phyloP scores from a whole-genome alignment of 192 early-diverging fungal species.

The Coemansia sp. region DNA sequence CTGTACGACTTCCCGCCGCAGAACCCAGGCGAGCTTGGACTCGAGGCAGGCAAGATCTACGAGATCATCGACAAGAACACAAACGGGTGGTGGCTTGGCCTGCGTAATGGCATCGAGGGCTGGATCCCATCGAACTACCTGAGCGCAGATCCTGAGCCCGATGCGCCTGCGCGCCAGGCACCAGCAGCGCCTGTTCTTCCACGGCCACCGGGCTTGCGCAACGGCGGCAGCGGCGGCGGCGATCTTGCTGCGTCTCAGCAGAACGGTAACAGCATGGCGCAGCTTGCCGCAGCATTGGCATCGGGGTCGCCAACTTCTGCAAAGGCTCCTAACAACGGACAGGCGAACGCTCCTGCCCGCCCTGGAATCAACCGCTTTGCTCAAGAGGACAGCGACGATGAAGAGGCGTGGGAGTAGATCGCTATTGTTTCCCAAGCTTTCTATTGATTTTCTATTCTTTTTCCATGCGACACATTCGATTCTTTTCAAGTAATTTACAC shows the following conservation, averaged over 20 bases:
- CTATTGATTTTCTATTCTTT: slow-evolving; percentile 5
- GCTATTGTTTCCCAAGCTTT: not conserved
- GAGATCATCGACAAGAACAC: slow-evolving; percentile 69
- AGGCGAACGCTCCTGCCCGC: slow-evolving; percentile 26
- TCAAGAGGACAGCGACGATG: slow-evolving; percentile 53
- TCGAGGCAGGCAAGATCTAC: slow-evolving; percentile 67
- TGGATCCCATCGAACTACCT: slow-evolving; percentile 85
- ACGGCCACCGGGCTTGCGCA: slow-evolving; percentile 30
- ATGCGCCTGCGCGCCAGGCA: slow-evolving; percentile 31
- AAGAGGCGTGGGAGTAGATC: slow-evolving; percentile 36
- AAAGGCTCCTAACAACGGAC: slow-evolving; percentile 13
- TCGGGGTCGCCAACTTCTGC: slow-evolving; percentile 36
- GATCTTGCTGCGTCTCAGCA: slow-evolving; percentile 12
- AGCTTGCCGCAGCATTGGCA: slow-evolving; percentile 50
- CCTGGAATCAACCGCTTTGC: slow-evolving; percentile 48
- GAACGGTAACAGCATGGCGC: slow-evolving; percentile 38
- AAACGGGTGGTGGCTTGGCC: slow-evolving; percentile 62
- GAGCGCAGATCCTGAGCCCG: slow-evolving; percentile 66
- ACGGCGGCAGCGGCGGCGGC: slow-evolving; percentile 10
- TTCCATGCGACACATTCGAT: not conserved
- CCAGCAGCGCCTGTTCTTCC: slow-evolving; percentile 27
- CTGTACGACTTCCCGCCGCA: slow-evolving; percentile 69
- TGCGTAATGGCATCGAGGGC: slow-evolving; percentile 63
- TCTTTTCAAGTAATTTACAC: not conserved
- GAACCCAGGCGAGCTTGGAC: slow-evolving; percentile 65